Percentiles rank a stretch among this genome's conserved stretches.
Evolutionary conservation across 2,329 filamentous ascomycete species (phyloP).

Genomic region (Kalmusia sp.): DNA sequence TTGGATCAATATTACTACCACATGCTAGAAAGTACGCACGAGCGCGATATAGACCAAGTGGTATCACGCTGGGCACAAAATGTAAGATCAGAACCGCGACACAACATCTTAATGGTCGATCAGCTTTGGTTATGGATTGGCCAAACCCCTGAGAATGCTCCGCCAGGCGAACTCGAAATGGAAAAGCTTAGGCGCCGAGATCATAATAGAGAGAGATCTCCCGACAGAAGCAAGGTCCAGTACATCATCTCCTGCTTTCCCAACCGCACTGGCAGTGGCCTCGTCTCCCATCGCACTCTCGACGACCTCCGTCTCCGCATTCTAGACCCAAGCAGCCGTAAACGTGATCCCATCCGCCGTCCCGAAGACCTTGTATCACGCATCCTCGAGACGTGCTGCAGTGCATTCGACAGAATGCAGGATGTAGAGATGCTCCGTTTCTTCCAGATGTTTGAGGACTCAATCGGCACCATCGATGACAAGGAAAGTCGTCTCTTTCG

Average conservation of each 20-base stretch:
- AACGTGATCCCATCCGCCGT: slow-evolving; percentile 2
- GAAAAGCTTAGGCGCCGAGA: background rate
- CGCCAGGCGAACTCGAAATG: slow-evolving; percentile 3
- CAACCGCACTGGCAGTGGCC: slow-evolving; percentile 10
- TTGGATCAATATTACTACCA: slow-evolving; percentile 22
- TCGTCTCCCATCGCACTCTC: background rate
- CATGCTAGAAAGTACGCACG: slow-evolving; percentile 16
- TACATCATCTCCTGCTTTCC: slow-evolving; percentile 14
- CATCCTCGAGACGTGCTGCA: slow-evolving; percentile 15
- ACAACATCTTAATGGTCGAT: slow-evolving; percentile 19
- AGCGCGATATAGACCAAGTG: slow-evolving; percentile 17
- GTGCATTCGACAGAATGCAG: slow-evolving; percentile 13
- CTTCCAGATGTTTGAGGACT: slow-evolving; percentile 19
- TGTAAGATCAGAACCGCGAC: background rate
- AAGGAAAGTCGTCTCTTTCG: slow-evolving; percentile 13
- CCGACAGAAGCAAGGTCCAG: background rate
- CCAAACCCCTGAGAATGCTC: background rate
- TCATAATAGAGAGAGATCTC: background rate
- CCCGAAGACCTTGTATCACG: slow-evolving; percentile 16
- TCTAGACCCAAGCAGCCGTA: slow-evolving; percentile 4
- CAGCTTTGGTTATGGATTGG: slow-evolving; percentile 17
- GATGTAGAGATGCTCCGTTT: slow-evolving; percentile 13
- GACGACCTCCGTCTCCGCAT: slow-evolving; percentile 13
- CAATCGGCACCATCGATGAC: slow-evolving; percentile 13
- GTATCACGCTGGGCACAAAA: slow-evolving; percentile 14